Evolutionary conservation across 176 grass and related monocot genomes (phyloP), one percentile per base, ranked within the genome.

Genomic region (Saccharum officinarum): DNA sequence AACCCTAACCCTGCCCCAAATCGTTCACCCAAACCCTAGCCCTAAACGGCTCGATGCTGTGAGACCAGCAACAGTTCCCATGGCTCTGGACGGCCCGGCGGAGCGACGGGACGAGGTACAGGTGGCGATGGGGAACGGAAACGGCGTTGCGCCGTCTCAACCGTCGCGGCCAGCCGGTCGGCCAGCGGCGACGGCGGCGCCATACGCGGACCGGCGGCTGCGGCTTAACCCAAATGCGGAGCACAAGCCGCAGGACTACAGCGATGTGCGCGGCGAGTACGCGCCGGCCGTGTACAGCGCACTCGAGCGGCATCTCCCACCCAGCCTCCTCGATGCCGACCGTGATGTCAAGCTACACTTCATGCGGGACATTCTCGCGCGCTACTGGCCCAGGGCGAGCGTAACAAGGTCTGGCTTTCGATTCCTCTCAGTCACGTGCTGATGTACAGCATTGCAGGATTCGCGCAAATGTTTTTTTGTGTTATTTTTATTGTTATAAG

Each of bases 361-460:
- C 75, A 92, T 95, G 93, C 60, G 80, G 47, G 93, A 92, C 54
- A 83, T 95, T 68, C 93, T 95, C 30, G 23, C 75, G 30, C 90
- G 88, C 49, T 95, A 95, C 82, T 95, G 90, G 93, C 93, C 93
- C 90, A 90, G 47, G 90, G 90, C 44, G 93, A 95, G 82, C 90
- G 93, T 28, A 90, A 84, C 87, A 92, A 91, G 90, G 93, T 92
- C 64, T 69, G 13, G 6, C 15, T 81, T 55, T 67, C 17, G 26
- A 80, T 71, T 36, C 37, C 67, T 79, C 63, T 18, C 72, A 69
- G 17, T 17, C 66, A 25, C 79, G 63, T 50, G 33, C 45, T 41
- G n/a, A 81, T 62, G 25, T 37, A 7, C 70, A 71, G 0, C 30
- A 39, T 70, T 45, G 47, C 69, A 33, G 9, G 3, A 34, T 80